Evolutionary conservation across 805 yeast genomes (phyloP), one percentile per base, ranked within the genome.

Genomic region (Komagataella mondaviorum): DNA sequence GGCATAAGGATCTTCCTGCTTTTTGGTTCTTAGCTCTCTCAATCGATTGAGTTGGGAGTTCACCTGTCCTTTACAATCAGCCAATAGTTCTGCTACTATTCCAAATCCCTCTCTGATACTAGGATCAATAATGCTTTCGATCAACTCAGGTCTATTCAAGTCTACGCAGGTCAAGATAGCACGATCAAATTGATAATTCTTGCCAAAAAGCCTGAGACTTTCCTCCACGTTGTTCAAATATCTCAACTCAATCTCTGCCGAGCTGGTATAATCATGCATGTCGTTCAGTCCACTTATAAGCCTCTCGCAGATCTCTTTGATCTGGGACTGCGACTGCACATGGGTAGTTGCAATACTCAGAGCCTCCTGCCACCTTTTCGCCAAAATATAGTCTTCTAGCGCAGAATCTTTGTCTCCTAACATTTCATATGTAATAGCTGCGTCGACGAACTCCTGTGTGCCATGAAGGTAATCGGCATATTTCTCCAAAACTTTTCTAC

Each of bases 31-130:
- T 52, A 93, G 72, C 58, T 89, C 97, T 52, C 96, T 76, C 55
- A 93, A 68, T 62, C 99, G 80, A 54, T 71, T 78, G 57, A 89
- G 69, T 67, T 93, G 99, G 0, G 98, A 85, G 47, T 72, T 76
- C 18, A 87, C 67, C 71, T 93, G 99, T 14, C 85, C 79, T 58
- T 79, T 81, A 70, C 97, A 93, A 64, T 93, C 99, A n/a, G 96
- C 93, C 45, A 91, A 65, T 36, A 93, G 71, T 66, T 93, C 98
- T 4, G 95, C 91, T 55, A 89, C 72, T 0, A 76, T 71, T 56
- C 95, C 96, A 66, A 89, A 93, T 1, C 95, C 93, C 63, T 91
- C 98, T 49, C 85, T 82, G 44, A 91, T 65, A 17, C 82, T 85
- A 1, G 82, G 78, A 57, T 88, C 96, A 49, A 89, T 76, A 12